These are phyloP conservation scores for Postia placenta DNA, from an alignment of 768 basidiomycete genomes.

Conservation along the genomic window DNA sequence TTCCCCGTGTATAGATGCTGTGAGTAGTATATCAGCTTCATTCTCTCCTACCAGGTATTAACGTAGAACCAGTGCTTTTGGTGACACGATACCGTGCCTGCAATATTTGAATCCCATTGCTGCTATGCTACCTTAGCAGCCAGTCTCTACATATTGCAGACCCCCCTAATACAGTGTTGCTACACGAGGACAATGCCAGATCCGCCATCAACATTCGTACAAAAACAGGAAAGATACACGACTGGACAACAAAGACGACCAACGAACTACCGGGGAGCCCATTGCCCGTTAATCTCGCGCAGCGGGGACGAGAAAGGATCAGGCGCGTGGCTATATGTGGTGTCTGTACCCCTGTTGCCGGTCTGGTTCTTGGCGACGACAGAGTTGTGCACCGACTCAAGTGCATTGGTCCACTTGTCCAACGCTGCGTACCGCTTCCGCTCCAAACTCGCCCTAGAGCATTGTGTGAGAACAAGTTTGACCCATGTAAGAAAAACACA, in stretches of 20 bases:
- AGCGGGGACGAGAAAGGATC: constrained; percentile 9
- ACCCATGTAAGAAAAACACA: neutral
- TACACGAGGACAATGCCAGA: neutral
- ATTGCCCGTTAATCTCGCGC: constrained; percentile 8
- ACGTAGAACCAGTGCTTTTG: neutral
- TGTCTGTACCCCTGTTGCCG: constrained; percentile 18
- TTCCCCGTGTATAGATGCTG: constrained; percentile 10
- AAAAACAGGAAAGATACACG: neutral
- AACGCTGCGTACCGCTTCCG: constrained; percentile 81
- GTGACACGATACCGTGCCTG: no score
- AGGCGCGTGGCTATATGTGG: neutral
- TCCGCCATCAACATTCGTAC: neutral
- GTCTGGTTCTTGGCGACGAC: constrained; percentile 67
- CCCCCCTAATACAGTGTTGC: neutral
- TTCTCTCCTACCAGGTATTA: neutral
- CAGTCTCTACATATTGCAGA: no score
- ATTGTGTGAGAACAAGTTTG: constrained; percentile 3
- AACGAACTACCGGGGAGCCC: neutral
- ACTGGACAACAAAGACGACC: neutral
- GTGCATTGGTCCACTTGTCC: constrained; percentile 76
- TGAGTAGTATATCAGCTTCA: constrained; percentile 5
- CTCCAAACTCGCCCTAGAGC: constrained; percentile 72
- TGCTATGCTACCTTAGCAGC: no score
- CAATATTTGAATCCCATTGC: no score
- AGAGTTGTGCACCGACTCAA: constrained; percentile 70